Conservation (phyloP, 257 asterid genomes). For the Solanum bulbocastanum region DNA sequence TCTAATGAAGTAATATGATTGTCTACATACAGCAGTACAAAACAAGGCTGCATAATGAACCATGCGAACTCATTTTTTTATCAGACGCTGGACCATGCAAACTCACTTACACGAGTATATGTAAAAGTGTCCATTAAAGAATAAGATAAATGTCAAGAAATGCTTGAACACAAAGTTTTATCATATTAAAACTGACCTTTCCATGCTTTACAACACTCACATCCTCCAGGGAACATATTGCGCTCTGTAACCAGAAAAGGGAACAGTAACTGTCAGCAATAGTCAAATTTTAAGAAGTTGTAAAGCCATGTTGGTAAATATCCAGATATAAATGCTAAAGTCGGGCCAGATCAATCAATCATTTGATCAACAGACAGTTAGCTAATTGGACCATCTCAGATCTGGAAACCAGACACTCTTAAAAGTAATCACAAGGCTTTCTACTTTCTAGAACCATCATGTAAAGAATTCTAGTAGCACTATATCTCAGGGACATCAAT, state of each 20-base stretch:
- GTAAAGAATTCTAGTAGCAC: neutral
- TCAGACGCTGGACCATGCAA: neutral
- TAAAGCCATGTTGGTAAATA: neutral
- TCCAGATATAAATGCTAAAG: neutral
- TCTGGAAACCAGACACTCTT: neutral
- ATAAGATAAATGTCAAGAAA: neutral
- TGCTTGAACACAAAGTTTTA: neutral
- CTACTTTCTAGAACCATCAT: neutral
- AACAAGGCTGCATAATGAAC: neutral
- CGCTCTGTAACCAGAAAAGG: slow-evolving; percentile 60
- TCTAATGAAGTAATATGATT: neutral
- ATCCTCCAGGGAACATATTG: slow-evolving; percentile 87
- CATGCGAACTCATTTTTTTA: neutral
- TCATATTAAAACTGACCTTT: slow-evolving; percentile 48
- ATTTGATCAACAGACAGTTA: neutral
- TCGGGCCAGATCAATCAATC: neutral
- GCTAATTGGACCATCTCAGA: neutral
- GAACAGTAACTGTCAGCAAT: neutral
- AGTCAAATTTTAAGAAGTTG: neutral
- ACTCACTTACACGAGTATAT: neutral
- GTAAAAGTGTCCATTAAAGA: neutral
- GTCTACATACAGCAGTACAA: neutral
- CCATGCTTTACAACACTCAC: slow-evolving; percentile 48
- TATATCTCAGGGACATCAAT: neutral
- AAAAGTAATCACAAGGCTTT: neutral